Evolutionary conservation across 352 stramenopile species (phyloP).

Genomic region (Peronospora belbahrii): DNA sequence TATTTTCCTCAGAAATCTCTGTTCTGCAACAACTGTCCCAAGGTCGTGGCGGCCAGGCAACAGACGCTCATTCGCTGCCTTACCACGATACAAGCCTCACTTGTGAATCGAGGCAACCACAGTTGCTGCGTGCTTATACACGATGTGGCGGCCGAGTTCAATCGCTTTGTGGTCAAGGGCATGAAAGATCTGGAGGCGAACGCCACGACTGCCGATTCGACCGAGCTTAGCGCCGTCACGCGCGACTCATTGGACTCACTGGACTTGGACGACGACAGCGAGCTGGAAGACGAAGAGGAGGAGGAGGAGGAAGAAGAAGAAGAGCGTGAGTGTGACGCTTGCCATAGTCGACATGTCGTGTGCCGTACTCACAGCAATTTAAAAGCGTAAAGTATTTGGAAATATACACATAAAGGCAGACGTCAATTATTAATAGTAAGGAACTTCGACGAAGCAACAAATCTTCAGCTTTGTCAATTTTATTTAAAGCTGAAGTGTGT

Average conservation of each 20-base stretch:
- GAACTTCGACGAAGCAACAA: no score
- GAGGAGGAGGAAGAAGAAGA: slow-evolving; percentile 15
- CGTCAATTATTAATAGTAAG: slow-evolving; percentile 1
- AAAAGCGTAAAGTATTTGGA: slow-evolving; percentile 9
- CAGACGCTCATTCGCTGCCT: slow-evolving; percentile 34
- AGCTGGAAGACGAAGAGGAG: slow-evolving; percentile 17
- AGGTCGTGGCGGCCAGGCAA: slow-evolving; percentile 24
- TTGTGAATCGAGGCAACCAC: slow-evolving; percentile 35
- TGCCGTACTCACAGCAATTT: slow-evolving; percentile 21
- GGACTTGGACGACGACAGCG: slow-evolving; percentile 12
- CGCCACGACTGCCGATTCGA: slow-evolving; percentile 13
- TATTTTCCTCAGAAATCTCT: slow-evolving; percentile 51
- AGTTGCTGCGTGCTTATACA: slow-evolving; percentile 25
- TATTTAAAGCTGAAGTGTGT: no score
- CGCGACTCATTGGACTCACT: slow-evolving; percentile 24
- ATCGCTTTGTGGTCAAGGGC: slow-evolving; percentile 27
- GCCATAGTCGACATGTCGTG: slow-evolving; percentile 25
- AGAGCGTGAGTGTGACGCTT: slow-evolving; percentile 23
- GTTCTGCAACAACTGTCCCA: slow-evolving; percentile 30
- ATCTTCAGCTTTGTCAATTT: no score
- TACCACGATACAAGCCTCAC: slow-evolving; percentile 28
- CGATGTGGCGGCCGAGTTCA: slow-evolving; percentile 29
- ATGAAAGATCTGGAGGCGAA: slow-evolving; percentile 29
- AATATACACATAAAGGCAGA: slow-evolving; percentile 1
- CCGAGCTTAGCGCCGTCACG: slow-evolving; percentile 23